A percentile compares a stretch with the other conserved stretches of the same genome.
Conservation (phyloP, 2,329 filamentous ascomycete species). For the Xylaria multiplex region DNA sequence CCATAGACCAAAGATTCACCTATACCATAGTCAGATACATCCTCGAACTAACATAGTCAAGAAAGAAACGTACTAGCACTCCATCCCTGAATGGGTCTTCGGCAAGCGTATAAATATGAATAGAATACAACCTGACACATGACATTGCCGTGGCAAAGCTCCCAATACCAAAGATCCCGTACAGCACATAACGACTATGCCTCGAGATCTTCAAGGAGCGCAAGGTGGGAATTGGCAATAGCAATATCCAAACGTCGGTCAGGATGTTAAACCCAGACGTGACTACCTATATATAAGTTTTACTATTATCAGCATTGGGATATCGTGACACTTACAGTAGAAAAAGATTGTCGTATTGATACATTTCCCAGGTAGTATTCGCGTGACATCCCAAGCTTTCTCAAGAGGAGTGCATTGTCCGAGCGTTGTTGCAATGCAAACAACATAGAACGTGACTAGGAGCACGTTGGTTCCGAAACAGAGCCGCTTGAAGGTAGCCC, state of each 20-base stretch:
- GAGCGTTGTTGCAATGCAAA: conserved; percentile 53
- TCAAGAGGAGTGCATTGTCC: conserved; percentile 55
- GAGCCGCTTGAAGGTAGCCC: conserved; percentile 45
- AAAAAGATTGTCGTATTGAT: conserved; percentile 56
- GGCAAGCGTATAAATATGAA: conserved; percentile 52
- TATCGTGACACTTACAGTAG: conserved; percentile 49
- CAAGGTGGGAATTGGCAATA: conserved; percentile 57
- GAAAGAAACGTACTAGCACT: conserved; percentile 39
- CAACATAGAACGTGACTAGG: conserved; percentile 53
- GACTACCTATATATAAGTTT: conserved; percentile 41
- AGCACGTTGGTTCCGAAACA: conserved; percentile 52
- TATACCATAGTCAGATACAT: background rate
- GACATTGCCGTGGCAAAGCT: conserved; percentile 52
- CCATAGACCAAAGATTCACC: conserved; percentile 57
- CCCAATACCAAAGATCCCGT: conserved; percentile 56
- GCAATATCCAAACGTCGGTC: conserved; percentile 58
- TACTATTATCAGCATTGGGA: background rate
- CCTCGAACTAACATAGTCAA: background rate
- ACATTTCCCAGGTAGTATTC: conserved; percentile 50
- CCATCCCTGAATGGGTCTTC: conserved; percentile 51
- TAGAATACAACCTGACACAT: conserved; percentile 54
- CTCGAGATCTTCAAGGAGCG: conserved; percentile 58
- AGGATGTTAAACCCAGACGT: conserved; percentile 58
- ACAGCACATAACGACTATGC: conserved; percentile 62
- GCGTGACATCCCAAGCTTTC: conserved; percentile 55